Evolutionary conservation across 2,329 filamentous ascomycete genomes (phyloP).

Genomic region (Akanthomyces muscarius): DNA sequence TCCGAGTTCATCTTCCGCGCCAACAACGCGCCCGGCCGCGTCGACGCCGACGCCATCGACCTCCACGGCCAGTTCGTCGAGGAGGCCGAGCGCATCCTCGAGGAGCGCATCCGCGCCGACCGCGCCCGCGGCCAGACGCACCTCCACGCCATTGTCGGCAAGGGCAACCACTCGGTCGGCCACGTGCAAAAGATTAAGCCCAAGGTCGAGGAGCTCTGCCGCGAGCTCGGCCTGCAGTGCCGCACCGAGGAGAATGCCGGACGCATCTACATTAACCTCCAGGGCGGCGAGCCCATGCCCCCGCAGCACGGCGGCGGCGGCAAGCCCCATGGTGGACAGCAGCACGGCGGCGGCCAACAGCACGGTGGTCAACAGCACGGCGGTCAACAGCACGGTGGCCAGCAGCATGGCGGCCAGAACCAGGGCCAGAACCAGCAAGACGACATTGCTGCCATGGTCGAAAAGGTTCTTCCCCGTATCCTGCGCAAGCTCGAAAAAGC

Average conservation of each 20-base stretch:
- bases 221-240: slow-evolving; percentile 77
- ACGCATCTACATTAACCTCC: slow-evolving; percentile 81
- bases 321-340: slow-evolving; percentile 36
- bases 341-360: slow-evolving; percentile 38
- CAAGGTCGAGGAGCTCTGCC: slow-evolving; percentile 83
- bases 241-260: slow-evolving; percentile 85
- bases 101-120: slow-evolving; percentile 78
- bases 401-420: slow-evolving; percentile 38
- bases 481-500: slow-evolving; percentile 61
- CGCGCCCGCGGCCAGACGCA: slow-evolving; percentile 70
- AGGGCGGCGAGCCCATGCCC: slow-evolving; percentile 61
- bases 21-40: slow-evolving; percentile 77
- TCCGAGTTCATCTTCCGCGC: slow-evolving; percentile 93
- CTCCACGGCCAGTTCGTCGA: slow-evolving; percentile 92
- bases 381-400: slow-evolving; percentile 36
- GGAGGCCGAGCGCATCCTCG: slow-evolving; percentile 87
- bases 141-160: slow-evolving; percentile 92
- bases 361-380: slow-evolving; percentile 36
- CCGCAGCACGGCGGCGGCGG: slow-evolving; percentile 35
- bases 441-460: slow-evolving; percentile 56
- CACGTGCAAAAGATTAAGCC: slow-evolving; percentile 95
- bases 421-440: slow-evolving; percentile 44
- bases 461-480: slow-evolving; percentile 57
- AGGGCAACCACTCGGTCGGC: slow-evolving; percentile 79
- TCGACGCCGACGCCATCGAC: slow-evolving; percentile 81